A percentile compares a stretch with the other conserved stretches of the same genome.
Conservation (phyloP, 2,329 filamentous ascomycete species). For the Ampelomyces quisqualis region DNA sequence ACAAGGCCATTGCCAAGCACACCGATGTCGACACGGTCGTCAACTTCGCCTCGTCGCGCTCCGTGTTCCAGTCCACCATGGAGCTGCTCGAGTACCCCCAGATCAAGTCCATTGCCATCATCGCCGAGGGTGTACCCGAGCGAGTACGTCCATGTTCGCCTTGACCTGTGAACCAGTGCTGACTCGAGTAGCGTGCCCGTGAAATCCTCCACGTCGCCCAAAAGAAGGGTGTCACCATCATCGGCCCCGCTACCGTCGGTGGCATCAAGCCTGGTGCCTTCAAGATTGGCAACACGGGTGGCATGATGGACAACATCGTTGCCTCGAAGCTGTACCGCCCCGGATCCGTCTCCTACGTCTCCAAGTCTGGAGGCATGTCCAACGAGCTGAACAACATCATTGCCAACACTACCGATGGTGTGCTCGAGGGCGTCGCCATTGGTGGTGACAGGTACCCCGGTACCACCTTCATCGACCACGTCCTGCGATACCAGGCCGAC, state of each 20-base stretch:
- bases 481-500: conserved; percentile 94
- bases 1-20: conserved; percentile 95
- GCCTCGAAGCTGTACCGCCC: conserved; percentile 99
- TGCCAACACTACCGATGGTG: conserved; percentile 92
- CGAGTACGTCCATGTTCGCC: conserved; percentile 63
- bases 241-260: conserved; percentile 96
- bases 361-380: conserved; percentile 99
- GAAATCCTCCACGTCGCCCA: conserved; percentile 95
- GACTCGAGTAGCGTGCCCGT: conserved; percentile 72
- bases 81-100: conserved; percentile 97
- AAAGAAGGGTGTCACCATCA: conserved; percentile 99
- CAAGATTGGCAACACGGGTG: conserved; percentile 99
- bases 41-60: conserved; percentile 99
- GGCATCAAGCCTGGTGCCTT: conserved; percentile 99
- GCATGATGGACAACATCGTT: conserved; percentile 99
- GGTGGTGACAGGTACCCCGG: conserved; percentile 98
- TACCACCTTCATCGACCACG: conserved; percentile 98
- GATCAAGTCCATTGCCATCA: conserved; percentile 98
- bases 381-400: conserved; percentile 99
- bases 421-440: conserved; percentile 98
- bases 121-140: conserved; percentile 98
- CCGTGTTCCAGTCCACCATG: conserved; percentile 97
- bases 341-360: conserved; percentile 98
- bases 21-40: conserved; percentile 95
- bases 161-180: conserved; percentile 5